Evolutionary conservation across 202 grass and related monocot genomes (phyloP).

Genomic region (Setaria italica): DNA sequence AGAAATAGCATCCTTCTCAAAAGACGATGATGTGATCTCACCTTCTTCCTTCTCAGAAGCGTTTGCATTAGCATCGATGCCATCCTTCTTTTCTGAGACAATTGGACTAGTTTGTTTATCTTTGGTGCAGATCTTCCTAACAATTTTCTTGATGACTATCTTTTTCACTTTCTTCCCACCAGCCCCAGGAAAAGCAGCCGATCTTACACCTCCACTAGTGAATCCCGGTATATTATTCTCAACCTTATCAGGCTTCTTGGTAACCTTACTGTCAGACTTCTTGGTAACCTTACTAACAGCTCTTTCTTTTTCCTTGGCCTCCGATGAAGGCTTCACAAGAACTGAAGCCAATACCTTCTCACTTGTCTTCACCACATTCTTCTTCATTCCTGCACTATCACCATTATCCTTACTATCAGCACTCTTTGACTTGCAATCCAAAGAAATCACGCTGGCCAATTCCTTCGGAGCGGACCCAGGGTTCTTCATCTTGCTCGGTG

Average conservation of each 20-base stretch:
- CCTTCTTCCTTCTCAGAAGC: constrained; percentile 68
- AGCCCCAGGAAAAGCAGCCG: constrained; percentile 16
- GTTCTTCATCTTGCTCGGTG: constrained; percentile 53
- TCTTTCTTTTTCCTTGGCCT: constrained; percentile 55
- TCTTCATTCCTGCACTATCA: constrained; percentile 58
- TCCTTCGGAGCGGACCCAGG: constrained; percentile 38
- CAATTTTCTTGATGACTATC: constrained; percentile 68
- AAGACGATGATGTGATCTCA: constrained; percentile 56
- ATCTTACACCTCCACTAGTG: constrained; percentile 30
- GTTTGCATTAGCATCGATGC: constrained; percentile 36
- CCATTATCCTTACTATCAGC: constrained; percentile 44
- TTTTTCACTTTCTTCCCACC: constrained; percentile 66
- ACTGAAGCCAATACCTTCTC: constrained; percentile 53
- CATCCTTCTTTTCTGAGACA: constrained; percentile 50
- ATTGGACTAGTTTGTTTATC: constrained; percentile 48
- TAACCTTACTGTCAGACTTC: constrained; percentile 40
- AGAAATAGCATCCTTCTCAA: constrained; percentile 52
- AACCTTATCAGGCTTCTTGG: constrained; percentile 40
- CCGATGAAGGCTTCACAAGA: constrained; percentile 58
- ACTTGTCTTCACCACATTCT: constrained; percentile 59
- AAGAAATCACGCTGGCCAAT: constrained; percentile 29
- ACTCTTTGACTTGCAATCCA: constrained; percentile 52
- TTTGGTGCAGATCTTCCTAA: constrained; percentile 52
- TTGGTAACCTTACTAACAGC: constrained; percentile 37
- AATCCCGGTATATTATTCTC: constrained; percentile 38